Evolutionary conservation across 208 protist species (phyloP), one percentile per base, ranked within the genome.

Genomic region (Crithidia fasciculata): DNA sequence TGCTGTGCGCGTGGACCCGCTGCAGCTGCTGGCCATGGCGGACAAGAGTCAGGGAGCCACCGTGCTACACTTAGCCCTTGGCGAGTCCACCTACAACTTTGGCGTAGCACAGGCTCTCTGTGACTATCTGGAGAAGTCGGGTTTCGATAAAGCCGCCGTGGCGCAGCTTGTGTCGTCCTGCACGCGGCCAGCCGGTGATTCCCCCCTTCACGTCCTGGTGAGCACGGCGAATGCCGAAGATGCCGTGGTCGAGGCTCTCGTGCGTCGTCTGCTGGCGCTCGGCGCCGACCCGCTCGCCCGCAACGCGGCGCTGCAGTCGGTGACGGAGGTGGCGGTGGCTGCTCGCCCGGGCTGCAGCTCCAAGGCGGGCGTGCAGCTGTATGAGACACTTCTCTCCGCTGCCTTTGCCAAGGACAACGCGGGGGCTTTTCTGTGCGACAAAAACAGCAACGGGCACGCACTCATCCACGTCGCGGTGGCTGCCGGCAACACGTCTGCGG

Each of bases 391-490:
- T 1, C 36, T 81, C 13, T 36, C 52, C 6, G 36, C 63, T 28
- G 50, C 69, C n/a, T 9, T 72, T 2, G 65, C 47, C 6, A 67
- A 47, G 8, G 54, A 65, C 39, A 56, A 67, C 40, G n/a, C 28
- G 19, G 58, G 60, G 19, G 4, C 5, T 10, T 50, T 72, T 7
- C 9, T 83, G 15, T 36, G 54, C 12, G 53, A 69, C 47, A 55
- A 66, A 45, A 73, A 67, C 39, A 59, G 61, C 8, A 66, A 72
- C 13, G 82, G 77, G 3, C 70, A 74, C n/a, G 70, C 77, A 41
- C 71, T 84, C 50, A 77, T 87, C 54, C 81, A 90, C 63, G 76
- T 80, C 9, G 82, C 82, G 7, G 66, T 90, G 4, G 63, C 52
- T 0, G 60, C 66, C n/a, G 63, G 43, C 43, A 82, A 83, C 58